A percentile compares a stretch with the other conserved stretches of the same genome.
phyloP scores from a whole-genome alignment of 164 flowering plant genomes.

The Pachysandra terminalis region DNA sequence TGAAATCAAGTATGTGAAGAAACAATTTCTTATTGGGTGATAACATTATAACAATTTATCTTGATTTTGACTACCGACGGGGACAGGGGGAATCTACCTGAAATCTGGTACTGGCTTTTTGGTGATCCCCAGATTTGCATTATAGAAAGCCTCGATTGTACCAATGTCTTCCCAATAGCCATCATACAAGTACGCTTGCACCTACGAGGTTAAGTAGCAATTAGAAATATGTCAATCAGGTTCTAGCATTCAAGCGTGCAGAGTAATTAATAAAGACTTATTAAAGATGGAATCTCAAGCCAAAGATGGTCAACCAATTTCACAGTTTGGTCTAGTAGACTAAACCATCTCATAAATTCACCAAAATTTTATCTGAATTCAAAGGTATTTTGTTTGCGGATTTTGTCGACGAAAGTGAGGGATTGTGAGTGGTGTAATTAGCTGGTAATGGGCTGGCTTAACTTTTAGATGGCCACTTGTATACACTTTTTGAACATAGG shows the following conservation, averaged over 20 bases:
- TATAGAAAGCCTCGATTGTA: conserved; percentile 92
- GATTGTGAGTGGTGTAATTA: no score
- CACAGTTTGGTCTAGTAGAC: not conserved
- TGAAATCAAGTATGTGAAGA: not conserved
- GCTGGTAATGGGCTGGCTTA: no score
- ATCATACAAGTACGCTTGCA: conserved; percentile 92
- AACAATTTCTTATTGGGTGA: not conserved
- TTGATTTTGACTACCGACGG: not conserved
- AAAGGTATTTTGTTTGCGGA: no score
- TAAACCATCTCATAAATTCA: not conserved
- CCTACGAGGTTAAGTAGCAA: conserved; percentile 32
- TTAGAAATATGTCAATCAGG: not conserved
- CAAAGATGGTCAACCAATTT: no score
- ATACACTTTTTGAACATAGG: no score
- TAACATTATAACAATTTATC: not conserved
- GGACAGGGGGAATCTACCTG: conserved; percentile 61
- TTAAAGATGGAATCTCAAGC: not conserved
- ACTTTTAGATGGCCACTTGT: no score
- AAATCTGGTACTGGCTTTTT: conserved; percentile 93
- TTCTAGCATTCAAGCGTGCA: not conserved
- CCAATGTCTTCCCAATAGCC: conserved; percentile 99
- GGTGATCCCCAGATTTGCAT: conserved; percentile 92
- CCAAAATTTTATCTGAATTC: no score
- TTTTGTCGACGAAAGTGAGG: no score
- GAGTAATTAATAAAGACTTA: not conserved